phyloP scores from a whole-genome alignment of 2,329 filamentous ascomycete species.

The Aureobasidium lini region DNA sequence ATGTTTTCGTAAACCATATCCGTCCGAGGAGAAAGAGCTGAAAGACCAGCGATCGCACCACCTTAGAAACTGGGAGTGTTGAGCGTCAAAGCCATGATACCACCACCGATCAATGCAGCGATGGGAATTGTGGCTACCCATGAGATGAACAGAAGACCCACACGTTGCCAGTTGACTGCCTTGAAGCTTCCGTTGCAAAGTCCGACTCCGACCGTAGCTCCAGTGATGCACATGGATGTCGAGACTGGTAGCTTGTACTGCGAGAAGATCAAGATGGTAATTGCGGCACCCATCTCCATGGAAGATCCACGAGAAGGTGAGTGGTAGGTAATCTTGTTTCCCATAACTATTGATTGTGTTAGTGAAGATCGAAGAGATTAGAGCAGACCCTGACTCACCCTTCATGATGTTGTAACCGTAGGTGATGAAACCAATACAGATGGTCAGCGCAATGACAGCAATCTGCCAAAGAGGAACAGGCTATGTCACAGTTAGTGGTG shows the following conservation, averaged over 20 bases:
- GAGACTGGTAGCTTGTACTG: conserved; percentile 56
- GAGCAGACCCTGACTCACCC: background rate
- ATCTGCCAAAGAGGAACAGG: conserved; percentile 69
- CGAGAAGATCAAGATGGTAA: conserved; percentile 58
- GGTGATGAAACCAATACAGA: conserved; percentile 52
- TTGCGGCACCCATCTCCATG: conserved; percentile 54
- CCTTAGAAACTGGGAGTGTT: conserved; percentile 45
- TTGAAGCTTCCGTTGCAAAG: conserved; percentile 52
- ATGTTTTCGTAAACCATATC: too few relatives aligned
- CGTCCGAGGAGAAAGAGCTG: too few relatives aligned
- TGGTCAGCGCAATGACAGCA: conserved; percentile 53
- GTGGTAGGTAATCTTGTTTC: conserved; percentile 54
- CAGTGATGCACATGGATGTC: conserved; percentile 58
- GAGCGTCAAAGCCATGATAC: conserved; percentile 55
- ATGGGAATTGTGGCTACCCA: conserved; percentile 56
- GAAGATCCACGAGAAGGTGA: conserved; percentile 53
- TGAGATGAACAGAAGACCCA: conserved; percentile 51
- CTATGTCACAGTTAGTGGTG: background rate
- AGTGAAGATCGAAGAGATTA: background rate
- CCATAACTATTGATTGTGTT: conserved; percentile 31
- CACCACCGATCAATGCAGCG: conserved; percentile 51
- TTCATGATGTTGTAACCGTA: conserved; percentile 61
- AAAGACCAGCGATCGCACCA: too few relatives aligned
- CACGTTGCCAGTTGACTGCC: conserved; percentile 57
- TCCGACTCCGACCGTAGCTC: conserved; percentile 55